Percentiles rank a stretch among this genome's conserved stretches.
Conservation (phyloP, 23 red algal species). For the Cyanidiococcus yangmingshanensis region DNA sequence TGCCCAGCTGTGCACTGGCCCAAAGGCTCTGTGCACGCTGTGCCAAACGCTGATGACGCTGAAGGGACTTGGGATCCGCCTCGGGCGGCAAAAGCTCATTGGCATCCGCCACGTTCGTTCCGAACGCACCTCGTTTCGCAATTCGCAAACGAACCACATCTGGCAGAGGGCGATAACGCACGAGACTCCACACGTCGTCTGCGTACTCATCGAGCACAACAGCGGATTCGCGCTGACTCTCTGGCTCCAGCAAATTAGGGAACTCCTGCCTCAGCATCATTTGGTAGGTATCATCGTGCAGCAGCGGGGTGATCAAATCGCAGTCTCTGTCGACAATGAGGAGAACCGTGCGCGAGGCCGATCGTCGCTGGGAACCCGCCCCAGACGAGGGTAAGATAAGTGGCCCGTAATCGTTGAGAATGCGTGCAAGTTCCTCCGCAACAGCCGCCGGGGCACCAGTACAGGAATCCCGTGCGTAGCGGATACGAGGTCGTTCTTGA, state of each 20-base stretch:
- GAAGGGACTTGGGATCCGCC: background rate
- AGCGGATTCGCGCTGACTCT: background rate
- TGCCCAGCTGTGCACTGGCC: background rate
- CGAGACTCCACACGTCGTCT: conserved; percentile 11
- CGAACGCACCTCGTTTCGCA: background rate
- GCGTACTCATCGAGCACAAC: conserved; percentile 24
- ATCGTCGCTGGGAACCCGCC: background rate
- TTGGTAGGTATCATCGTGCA: conserved; percentile 27
- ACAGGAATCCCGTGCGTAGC: background rate
- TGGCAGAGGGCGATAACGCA: conserved; percentile 9
- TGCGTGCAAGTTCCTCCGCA: conserved; percentile 4
- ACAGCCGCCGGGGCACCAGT: conserved; percentile 18
- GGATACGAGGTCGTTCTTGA: conserved; percentile 28
- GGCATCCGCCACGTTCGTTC: background rate
- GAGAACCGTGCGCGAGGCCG: conserved; percentile 1
- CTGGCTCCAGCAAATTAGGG: conserved; percentile 11
- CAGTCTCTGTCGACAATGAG: conserved; percentile 22
- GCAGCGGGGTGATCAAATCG: conserved; percentile 21
- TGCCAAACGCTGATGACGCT: background rate
- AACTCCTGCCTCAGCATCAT: conserved; percentile 16
- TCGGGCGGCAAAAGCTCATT: background rate
- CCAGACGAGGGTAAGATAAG: background rate
- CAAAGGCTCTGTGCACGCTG: background rate
- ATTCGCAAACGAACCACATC: background rate
- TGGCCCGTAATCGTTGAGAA: conserved; percentile 22